Conservation (phyloP, 2,329 filamentous ascomycete species). For the Xylaria polymorpha region DNA sequence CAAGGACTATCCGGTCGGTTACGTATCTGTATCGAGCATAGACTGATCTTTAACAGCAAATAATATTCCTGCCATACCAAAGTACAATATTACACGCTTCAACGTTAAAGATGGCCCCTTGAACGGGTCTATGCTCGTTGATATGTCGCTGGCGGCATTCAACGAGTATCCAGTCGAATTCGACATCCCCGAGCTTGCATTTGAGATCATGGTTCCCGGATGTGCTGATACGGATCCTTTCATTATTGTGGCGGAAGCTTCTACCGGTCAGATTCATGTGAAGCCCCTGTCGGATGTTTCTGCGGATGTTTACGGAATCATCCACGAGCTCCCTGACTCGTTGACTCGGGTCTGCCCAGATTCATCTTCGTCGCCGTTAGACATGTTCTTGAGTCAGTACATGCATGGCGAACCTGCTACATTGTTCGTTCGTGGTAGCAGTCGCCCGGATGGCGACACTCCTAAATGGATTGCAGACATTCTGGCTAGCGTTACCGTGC, state of each 20-base stretch:
- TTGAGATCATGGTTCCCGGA: conserved; percentile 86
- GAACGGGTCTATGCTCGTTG: conserved; percentile 78
- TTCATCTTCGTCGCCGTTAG: conserved; percentile 83
- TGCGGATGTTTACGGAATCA: conserved; percentile 76
- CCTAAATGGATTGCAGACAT: conserved; percentile 87
- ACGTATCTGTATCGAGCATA: conserved; percentile 27
- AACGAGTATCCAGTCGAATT: conserved; percentile 85
- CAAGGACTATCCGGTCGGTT: conserved; percentile 35
- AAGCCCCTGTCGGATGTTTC: conserved; percentile 74
- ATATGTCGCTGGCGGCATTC: conserved; percentile 76
- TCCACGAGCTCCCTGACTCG: conserved; percentile 78
- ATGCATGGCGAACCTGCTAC: conserved; percentile 82
- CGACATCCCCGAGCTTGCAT: conserved; percentile 80
- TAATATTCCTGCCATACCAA: conserved; percentile 80
- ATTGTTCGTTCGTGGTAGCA: conserved; percentile 84
- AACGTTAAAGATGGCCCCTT: conserved; percentile 76
- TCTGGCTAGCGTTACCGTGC: conserved; percentile 82
- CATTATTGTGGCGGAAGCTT: conserved; percentile 82
- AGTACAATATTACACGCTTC: conserved; percentile 84
- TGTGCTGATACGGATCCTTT: conserved; percentile 77
- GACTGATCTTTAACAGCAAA: conserved; percentile 64
- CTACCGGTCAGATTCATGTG: conserved; percentile 74
- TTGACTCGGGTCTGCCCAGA: conserved; percentile 80
- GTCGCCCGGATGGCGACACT: conserved; percentile 71
- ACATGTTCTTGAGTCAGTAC: conserved; percentile 82